Base-by-base conservation (phyloP, 1,284 basidiomycete genomes). In the Pseudozyma pruni region DNA sequence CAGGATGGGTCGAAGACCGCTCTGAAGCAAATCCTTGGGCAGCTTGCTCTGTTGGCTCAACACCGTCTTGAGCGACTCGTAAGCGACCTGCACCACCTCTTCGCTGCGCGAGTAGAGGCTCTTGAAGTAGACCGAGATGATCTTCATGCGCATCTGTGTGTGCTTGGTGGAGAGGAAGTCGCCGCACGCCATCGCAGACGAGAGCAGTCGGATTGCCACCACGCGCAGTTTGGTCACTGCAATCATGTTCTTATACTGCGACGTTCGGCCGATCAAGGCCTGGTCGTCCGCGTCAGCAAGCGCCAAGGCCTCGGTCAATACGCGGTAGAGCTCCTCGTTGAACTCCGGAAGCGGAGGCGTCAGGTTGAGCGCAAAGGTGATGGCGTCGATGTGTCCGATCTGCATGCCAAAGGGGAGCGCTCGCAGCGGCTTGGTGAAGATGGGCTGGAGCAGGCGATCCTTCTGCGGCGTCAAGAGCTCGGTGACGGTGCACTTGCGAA, bases 51-150 rank as follows among this genome's bases (percentile, higher is more conserved):
- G 94, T 78, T 94, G 91, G 40, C 77, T 75, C 42, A 98, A 86
- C 2, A 97, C 93, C 84, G 92, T 90, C 67, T 91, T 88, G 42
- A 99, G 87, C 46, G 93, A 93, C 73, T 95, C 92, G 78, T 98
- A 94, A 1, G 96, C 94, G 10, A 94, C 94, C 74, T 95, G 90
- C 76, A 98, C 97, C 63, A 99, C 91, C 79, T 97, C 94, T 13
- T 89, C 87, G n/a, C 90, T 91, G 19, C 90, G 87, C 4, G 94
- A 96, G 84, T 99, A 99, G 40, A 99, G 87, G 14, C 95, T 94
- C 84, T 98, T 98, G 88, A 99, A 99, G 85, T 98, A 98, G 19
- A 98, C 92, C 29, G 91, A 87, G 22, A 94, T 96, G 34, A 98
- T 95, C 89, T 90, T 84, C 92, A 92, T 49, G 25, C 80, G 72